Conservation (phyloP, 176 grass and related monocot species). For the Phyllostachys edulis region DNA sequence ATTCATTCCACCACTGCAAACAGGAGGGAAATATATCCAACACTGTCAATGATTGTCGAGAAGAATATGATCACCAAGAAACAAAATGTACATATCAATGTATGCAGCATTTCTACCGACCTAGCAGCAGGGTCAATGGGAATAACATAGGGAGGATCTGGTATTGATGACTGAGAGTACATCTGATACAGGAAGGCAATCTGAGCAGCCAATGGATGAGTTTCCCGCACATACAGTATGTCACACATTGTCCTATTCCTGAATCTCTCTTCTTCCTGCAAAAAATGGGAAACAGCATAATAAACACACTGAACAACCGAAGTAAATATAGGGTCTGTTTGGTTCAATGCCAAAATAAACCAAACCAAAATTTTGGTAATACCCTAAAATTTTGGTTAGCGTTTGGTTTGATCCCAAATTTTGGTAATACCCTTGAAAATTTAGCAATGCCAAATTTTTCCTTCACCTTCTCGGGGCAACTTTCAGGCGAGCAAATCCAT, state of each 20-base stretch:
- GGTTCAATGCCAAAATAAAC: no score
- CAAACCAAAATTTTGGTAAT: no score
- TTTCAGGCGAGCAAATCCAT: no score
- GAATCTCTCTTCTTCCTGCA: conserved; percentile 87
- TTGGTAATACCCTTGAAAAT: no score
- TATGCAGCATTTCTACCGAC: conserved; percentile 49
- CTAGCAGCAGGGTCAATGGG: conserved; percentile 69
- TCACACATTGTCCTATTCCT: conserved; percentile 88
- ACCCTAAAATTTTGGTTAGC: no score
- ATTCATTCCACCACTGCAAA: conserved; percentile 86
- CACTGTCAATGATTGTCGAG: conserved; percentile 21
- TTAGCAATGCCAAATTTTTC: no score
- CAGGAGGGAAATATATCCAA: conserved; percentile 20
- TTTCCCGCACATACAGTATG: conserved; percentile 72
- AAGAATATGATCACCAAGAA: not conserved
- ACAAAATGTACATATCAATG: conserved; percentile 31
- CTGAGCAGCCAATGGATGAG: conserved; percentile 68
- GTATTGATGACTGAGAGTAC: conserved; percentile 41
- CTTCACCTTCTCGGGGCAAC: no score
- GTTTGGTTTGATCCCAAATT: no score
- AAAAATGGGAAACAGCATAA: conserved; percentile 21
- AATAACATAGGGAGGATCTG: conserved; percentile 55
- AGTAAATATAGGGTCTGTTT: no score
- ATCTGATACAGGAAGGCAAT: conserved; percentile 69
- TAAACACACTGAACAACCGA: not conserved